Base-by-base conservation (phyloP, 2,329 filamentous ascomycete genomes). In the Thelonectria blattea region DNA sequence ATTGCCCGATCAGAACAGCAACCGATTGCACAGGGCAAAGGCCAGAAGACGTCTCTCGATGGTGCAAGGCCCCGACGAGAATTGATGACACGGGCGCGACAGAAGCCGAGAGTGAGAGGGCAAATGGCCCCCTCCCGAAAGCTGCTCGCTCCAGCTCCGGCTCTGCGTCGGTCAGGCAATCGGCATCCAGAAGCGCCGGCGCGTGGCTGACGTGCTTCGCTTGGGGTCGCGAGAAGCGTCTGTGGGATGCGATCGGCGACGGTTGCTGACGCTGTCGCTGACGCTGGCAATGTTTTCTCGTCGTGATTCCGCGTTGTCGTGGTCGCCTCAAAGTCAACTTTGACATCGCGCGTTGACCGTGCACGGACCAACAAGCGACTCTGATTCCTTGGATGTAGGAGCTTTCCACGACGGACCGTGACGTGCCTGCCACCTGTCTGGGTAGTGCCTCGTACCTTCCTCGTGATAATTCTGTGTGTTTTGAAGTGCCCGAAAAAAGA, bases 51-150 rank as follows among this genome's bases (percentile, higher is more conserved):
- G 47, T 5, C 9, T n/a, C 15, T 49, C 5, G 52, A 30, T 14
- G 24, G 53, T 50, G 53, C 24, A 50, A 37, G 37, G 39, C 20
- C 27, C 32, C 32, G 34, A 55, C 60, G 64, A 63, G 65, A 60
- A 63, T 60, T 64, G 62, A 51, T 39, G 45, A 37, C 45, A 20
- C 57, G 22, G 46, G 48, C 48, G 46, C 57, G 54, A 43, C 43
- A 54, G 57, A 48, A 30, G 49, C 49, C 43, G 30, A 20, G 30
- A 49, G 61, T 65, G 52, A 20, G 30, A 49, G 61, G 64, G 52
- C 53, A 65, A 64, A 66, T 52, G 37, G 20, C 65, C 68, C 64
- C 68, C 67, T 67, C 66, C 67, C 64, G 61, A 67, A 52, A 67
- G 45, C 45, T 17, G 45, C 64, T 66, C 65, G 47, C 60, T 67